phyloP scores from a whole-genome alignment of 2,329 filamentous ascomycete species.

The Fusarium temperatum region DNA sequence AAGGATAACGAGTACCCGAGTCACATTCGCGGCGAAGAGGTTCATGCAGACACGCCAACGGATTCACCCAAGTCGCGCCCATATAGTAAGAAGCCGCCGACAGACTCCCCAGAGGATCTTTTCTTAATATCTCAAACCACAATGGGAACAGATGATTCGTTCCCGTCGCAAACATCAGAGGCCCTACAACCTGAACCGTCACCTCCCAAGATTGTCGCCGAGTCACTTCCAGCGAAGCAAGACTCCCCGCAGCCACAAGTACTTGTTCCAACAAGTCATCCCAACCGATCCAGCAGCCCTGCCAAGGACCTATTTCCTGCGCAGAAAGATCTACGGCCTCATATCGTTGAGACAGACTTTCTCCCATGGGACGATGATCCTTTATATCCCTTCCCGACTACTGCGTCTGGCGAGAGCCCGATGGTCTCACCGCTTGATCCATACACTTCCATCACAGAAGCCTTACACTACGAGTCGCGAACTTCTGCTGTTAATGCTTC shows the following conservation, averaged over 20 bases:
- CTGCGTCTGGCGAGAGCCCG: conserved; percentile 19
- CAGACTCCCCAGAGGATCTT: conserved; percentile 51
- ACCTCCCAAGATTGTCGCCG: conserved; percentile 14
- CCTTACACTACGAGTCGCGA: conserved; percentile 64
- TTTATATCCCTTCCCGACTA: conserved; percentile 59
- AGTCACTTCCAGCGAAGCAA: background rate
- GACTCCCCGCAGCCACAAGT: conserved; percentile 12
- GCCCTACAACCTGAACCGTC: conserved; percentile 37
- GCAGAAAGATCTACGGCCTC: conserved; percentile 51
- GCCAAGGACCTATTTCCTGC: conserved; percentile 41
- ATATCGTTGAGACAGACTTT: conserved; percentile 66
- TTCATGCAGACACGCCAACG: conserved; percentile 38
- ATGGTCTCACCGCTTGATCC: conserved; percentile 60
- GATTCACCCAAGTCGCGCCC: conserved; percentile 2
- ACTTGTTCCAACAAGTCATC: conserved; percentile 28
- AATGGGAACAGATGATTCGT: conserved; percentile 47
- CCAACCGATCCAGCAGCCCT: conserved; percentile 36
- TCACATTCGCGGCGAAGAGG: conserved; percentile 54
- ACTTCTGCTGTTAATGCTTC: conserved; percentile 67
- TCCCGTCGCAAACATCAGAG: conserved; percentile 46
- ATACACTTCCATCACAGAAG: conserved; percentile 61
- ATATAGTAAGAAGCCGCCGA: background rate
- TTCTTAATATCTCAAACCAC: conserved; percentile 60
- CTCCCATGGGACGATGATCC: conserved; percentile 67
- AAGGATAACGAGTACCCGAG: conserved; percentile 54